Base-by-base conservation (phyloP, 768 basidiomycete species). In the Mycena albidolilacea region DNA sequence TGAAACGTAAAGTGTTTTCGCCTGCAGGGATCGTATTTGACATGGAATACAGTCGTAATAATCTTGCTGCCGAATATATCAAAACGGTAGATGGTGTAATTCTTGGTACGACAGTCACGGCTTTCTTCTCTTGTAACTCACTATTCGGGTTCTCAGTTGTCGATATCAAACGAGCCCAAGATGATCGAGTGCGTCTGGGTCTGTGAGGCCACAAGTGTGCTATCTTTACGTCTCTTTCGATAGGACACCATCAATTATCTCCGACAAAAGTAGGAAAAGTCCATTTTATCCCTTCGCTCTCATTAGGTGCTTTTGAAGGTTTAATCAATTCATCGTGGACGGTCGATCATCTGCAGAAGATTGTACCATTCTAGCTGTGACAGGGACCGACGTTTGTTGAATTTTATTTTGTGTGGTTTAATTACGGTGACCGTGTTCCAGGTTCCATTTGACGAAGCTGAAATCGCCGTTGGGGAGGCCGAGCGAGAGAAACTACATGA, bases 121-220 rank as follows among this genome's bases (percentile, higher is more conserved):
- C 3, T 30, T 30, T 41, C 10, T 39, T 44, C n/a, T 39, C 35
- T 12, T n/a, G 9, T 39, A n/a, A 44, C 23, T 7, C n/a, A n/a
- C 39, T 55, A 30, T 15, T 38, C 12, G 37, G 44, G 17, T 30
- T 30, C 35, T 30, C 2, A 74, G 73, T 70, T 1, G 38, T 35
- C 1, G 64, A 74, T 19, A 50, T 50, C 0, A 74, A 67, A 38
- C 11, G 73, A 8, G 69, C 65, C 0, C 59, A 70, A 35, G 21
- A 67, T 21, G 73, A 74, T 7, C 68, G 67, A 1, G 72, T 30
- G 30, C 3, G 30, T 30, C 30, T 65, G 61, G 12, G 71, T 58
- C 30, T 30, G 14, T 59, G 1, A 9, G 19, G 5, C 2, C 11
- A 7, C 12, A 15, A 12, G 21, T 57, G 30, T 46, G 5, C 1